These are phyloP conservation scores for Cinnamomum chago DNA, from an alignment of 164 flowering plant genomes.

Conservation along the genomic window DNA sequence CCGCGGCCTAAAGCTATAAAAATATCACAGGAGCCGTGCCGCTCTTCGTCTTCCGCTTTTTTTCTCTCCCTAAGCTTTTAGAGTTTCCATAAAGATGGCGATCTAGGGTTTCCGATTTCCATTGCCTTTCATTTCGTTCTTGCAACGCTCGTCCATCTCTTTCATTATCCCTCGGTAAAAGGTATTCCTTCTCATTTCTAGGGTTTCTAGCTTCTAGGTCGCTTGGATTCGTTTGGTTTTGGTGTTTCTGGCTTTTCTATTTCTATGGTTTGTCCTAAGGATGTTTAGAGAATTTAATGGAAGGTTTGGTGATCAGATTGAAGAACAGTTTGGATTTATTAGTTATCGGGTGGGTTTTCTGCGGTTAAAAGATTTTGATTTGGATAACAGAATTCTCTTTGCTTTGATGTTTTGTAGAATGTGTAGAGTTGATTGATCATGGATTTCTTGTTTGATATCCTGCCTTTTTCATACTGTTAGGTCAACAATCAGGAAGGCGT, in stretches of 20 bases:
- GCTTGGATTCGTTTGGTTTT: too few relatives aligned
- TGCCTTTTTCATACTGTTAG: too few relatives aligned
- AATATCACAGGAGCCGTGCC: too few relatives aligned
- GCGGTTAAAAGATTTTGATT: too few relatives aligned
- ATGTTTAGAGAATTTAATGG: neutral
- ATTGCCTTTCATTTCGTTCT: neutral
- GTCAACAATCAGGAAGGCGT: too few relatives aligned
- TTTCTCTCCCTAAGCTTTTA: too few relatives aligned
- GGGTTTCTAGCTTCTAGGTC: neutral
- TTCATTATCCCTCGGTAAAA: neutral
- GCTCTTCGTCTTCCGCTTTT: too few relatives aligned
- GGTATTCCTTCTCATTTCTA: neutral
- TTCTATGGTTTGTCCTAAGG: neutral
- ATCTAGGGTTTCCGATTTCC: neutral
- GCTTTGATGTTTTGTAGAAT: too few relatives aligned
- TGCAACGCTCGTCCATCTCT: neutral
- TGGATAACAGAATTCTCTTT: too few relatives aligned
- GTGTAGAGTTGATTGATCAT: too few relatives aligned
- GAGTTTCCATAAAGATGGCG: neutral
- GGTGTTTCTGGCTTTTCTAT: neutral
- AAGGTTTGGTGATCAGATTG: neutral
- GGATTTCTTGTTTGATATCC: too few relatives aligned
- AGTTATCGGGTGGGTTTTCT: neutral
- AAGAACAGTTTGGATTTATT: neutral
- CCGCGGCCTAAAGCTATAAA: too few relatives aligned